Evolutionary conservation across 202 grass and related monocot species (phyloP).

Genomic region (Musa balbisiana): DNA sequence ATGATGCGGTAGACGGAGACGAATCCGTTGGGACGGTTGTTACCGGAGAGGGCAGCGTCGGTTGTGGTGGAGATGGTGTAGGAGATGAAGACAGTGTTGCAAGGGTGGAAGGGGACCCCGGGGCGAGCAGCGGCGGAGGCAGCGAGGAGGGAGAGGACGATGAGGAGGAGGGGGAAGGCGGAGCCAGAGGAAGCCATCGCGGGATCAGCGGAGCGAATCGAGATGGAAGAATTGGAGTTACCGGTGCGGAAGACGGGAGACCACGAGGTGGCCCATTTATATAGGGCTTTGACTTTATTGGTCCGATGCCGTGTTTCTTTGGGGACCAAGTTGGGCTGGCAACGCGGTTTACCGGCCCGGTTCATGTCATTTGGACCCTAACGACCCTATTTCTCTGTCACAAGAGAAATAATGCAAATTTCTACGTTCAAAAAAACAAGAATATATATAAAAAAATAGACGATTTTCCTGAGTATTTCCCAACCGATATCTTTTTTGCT

Average conservation of each 20-base stretch:
- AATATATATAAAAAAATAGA: no score
- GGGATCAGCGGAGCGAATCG: background rate
- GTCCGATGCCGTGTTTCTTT: no score
- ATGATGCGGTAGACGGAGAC: background rate
- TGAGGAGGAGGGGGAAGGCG: background rate
- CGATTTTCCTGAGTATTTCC: no score
- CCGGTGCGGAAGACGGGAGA: background rate
- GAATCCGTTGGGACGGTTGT: background rate
- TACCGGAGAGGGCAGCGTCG: background rate
- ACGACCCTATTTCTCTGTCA: no score
- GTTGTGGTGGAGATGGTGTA: background rate
- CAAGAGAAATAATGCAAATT: no score
- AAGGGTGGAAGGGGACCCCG: slow-evolving; percentile 1
- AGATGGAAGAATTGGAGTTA: background rate
- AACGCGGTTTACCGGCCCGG: no score
- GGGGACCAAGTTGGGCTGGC: no score
- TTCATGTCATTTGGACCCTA: no score
- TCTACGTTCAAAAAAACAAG: no score
- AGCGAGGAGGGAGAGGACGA: background rate
- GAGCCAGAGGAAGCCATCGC: background rate
- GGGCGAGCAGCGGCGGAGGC: background rate
- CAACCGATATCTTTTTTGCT: no score
- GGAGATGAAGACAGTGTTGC: slow-evolving; percentile 1
- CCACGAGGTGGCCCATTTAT: no score
- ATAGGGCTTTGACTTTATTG: no score